Base-by-base conservation (phyloP, 2,329 filamentous ascomycete species). In the Cercospora canescens region DNA sequence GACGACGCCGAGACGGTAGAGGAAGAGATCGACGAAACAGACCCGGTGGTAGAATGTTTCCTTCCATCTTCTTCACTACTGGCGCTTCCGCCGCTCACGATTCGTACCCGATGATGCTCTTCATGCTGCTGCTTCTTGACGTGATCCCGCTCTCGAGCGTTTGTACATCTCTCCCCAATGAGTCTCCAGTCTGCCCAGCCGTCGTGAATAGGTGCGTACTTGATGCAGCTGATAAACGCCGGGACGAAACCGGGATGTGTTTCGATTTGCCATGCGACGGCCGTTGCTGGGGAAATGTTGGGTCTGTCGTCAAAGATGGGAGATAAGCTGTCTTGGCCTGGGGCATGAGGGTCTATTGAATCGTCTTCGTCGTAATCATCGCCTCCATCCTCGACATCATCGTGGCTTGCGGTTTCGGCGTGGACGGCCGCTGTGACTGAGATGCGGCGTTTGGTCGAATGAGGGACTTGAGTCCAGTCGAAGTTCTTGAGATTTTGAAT, bases 221-320 rank as follows among this genome's bases (percentile, higher is more conserved):
- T 84, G 70, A 94, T 89, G 32, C 86, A 88, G 64, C 87, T 91
- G 72, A 93, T 85, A 73, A 93, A 93, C 0, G 91, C 86, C 2
- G 82, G 81, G 5, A 92, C 81, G 73, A 92, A 94, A 0, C 90
- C 92, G 1, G 76, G 73, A 75, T 94, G 90, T 30, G 85, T 74
- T 37, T 83, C 80, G 21, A 92, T 79, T 77, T 94, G 91, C 89
- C 91, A 93, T 54, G 81, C 78, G 57, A 93, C 87, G 0, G 90
- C 86, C 3, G 83, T 82, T 0, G 87, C 85, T 3, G 91, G 84
- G 7, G 85, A 88, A 60, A 89, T 81, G 16, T 79, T 72, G 0
- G 85, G 83, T 60, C 85, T 80, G 12, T 79, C 78, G 2, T 81
- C 80, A 3, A 88, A 85, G 14, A 92, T 78, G 2, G 68, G 65